These are phyloP conservation scores for Mycena amicta DNA, from an alignment of 768 basidiomycete species.

Conservation along the genomic window DNA sequence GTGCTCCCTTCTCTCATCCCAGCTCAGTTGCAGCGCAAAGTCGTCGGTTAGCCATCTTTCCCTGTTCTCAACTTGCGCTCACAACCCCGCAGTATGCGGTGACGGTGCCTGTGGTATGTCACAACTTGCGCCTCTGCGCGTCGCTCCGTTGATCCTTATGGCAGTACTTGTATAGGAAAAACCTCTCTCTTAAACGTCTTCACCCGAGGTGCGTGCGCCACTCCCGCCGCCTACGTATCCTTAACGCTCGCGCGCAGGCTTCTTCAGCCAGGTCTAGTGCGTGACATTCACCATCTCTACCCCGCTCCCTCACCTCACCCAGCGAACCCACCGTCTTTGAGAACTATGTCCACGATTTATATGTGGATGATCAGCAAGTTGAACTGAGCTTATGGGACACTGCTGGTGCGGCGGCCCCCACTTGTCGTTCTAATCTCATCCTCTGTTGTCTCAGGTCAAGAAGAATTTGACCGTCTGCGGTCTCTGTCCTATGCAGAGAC, in stretches of 20 bases:
- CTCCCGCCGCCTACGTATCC: neutral
- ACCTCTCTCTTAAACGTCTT: slow-evolving; percentile 88
- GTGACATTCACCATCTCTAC: slow-evolving; percentile 31
- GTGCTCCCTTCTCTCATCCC: neutral
- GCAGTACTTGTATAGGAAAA: slow-evolving; percentile 54
- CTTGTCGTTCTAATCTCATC: slow-evolving; percentile 23
- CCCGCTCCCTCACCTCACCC: slow-evolving; percentile 9
- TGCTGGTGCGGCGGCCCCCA: too few relatives aligned
- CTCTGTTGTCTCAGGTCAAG: slow-evolving; percentile 64
- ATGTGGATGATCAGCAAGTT: slow-evolving; percentile 83
- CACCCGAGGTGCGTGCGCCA: slow-evolving; percentile 50
- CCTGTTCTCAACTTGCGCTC: neutral
- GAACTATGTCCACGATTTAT: slow-evolving; percentile 91
- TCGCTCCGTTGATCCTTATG: slow-evolving; percentile 27
- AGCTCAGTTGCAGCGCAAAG: slow-evolving; percentile 20
- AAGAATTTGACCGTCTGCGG: slow-evolving; percentile 92
- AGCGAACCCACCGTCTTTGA: slow-evolving; percentile 96
- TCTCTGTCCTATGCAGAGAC: slow-evolving; percentile 97
- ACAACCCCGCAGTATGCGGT: slow-evolving; percentile 78
- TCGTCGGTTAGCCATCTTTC: slow-evolving; percentile 14
- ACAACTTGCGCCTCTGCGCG: slow-evolving; percentile 13
- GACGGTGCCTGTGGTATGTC: slow-evolving; percentile 90
- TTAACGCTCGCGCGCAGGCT: slow-evolving; percentile 43
- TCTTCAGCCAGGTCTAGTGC: slow-evolving; percentile 94
- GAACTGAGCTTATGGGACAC: slow-evolving; percentile 98